phyloP scores from a whole-genome alignment of 768 basidiomycete species.

The Omphalotus guepiniiformis region DNA sequence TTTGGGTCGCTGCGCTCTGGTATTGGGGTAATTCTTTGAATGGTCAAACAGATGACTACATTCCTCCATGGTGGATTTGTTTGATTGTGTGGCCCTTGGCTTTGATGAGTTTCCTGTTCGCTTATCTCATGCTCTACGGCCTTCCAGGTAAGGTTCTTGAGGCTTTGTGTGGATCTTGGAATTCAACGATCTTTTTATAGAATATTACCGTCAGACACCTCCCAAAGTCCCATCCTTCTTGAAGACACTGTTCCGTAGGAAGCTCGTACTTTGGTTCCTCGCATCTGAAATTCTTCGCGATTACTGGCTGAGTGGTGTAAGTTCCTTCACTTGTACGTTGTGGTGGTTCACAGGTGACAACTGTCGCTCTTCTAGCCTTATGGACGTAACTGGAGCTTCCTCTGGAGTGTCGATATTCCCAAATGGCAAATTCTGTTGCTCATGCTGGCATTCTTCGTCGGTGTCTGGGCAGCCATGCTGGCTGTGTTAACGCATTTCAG shows the following conservation, averaged over 20 bases:
- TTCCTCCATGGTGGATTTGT: slow-evolving; percentile 72
- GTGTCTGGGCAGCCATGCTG: slow-evolving; percentile 77
- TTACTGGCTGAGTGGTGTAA: slow-evolving; percentile 84
- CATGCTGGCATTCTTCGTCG: slow-evolving; percentile 79
- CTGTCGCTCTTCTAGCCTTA: slow-evolving; percentile 56
- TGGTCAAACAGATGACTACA: slow-evolving; percentile 40
- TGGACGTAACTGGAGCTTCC: slow-evolving; percentile 92
- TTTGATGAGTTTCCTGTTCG: slow-evolving; percentile 50
- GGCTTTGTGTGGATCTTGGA: no score
- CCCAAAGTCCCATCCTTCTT: slow-evolving; percentile 94
- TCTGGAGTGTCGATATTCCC: slow-evolving; percentile 81
- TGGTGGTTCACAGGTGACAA: slow-evolving; percentile 8
- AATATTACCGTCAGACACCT: slow-evolving; percentile 91
- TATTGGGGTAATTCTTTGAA: slow-evolving; percentile 90
- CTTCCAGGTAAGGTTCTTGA: slow-evolving; percentile 55
- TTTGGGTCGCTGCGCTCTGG: slow-evolving; percentile 95
- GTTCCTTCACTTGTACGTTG: slow-evolving; percentile 30
- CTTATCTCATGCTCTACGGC: slow-evolving; percentile 68
- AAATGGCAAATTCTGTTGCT: slow-evolving; percentile 84
- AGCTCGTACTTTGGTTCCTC: slow-evolving; percentile 93
- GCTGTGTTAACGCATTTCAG: slow-evolving; percentile 77
- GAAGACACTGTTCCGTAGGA: slow-evolving; percentile 82
- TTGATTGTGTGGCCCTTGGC: slow-evolving; percentile 52
- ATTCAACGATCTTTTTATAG: slow-evolving; percentile 40
- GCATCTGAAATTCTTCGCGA: slow-evolving; percentile 87